Evolutionary conservation across 2,329 filamentous ascomycete species (phyloP).

Genomic region (Fusarium luffae): DNA sequence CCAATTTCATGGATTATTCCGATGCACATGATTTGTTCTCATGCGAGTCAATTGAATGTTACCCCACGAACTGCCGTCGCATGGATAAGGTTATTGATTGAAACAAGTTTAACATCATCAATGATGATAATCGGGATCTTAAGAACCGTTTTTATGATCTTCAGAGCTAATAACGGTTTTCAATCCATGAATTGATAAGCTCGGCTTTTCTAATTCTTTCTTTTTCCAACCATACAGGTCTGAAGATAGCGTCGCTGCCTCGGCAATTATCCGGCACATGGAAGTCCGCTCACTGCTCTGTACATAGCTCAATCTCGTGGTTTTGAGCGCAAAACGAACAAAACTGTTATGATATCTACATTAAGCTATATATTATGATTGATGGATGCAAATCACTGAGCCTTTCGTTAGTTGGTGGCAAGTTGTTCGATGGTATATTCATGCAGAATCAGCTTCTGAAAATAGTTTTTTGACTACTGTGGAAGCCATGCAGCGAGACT

Average conservation of each 20-base stretch:
- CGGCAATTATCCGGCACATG: constrained; percentile 38
- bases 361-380: no score
- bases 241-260: not conserved
- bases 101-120: not conserved
- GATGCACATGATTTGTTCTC: not conserved
- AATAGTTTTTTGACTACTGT: no score
- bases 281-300: no score
- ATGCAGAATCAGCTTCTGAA: no score
- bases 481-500: no score
- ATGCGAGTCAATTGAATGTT: not conserved
- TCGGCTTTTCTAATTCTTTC: not conserved
- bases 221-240: not conserved
- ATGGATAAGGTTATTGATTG: not conserved
- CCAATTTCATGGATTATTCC: not conserved
- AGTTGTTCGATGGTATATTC: no score
- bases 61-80: not conserved
- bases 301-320: no score
- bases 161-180: not conserved
- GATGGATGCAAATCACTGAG: no score
- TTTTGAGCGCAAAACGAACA: no score
- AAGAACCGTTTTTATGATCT: not conserved
- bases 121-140: not conserved
- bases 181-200: not conserved
- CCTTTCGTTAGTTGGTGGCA: no score
- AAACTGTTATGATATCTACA: no score